Evolutionary conservation across 257 asterid species (phyloP), one percentile per base, ranked within the genome.

Genomic region (Nicotiana tomentosiformis): DNA sequence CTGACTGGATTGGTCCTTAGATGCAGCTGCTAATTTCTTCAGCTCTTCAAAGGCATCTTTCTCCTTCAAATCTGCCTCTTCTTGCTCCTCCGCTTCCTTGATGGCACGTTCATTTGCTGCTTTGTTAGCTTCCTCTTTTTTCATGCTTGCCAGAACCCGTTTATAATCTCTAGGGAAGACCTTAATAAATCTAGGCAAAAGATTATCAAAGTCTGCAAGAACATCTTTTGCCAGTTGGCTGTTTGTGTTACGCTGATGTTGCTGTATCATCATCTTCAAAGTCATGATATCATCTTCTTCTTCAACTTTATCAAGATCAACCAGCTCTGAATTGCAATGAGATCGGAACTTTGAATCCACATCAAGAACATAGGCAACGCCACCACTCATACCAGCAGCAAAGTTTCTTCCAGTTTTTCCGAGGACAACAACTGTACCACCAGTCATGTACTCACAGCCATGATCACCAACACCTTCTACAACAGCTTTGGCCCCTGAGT

Each of bases 341-440:
- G 97, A 91, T 74, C 67, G 86, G 84, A 96, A 96, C 76, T 83
- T 88, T 39, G 95, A 92, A 77, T 90, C 96, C 79, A 85, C 87
- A 86, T 96, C 98, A 64, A 96, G 96, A 82, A 96, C 95, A 72
- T 90, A 96, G n/a, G 99, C 98, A 83, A 93, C 32, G 46, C 99
- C 99, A 51, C 99, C 99, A 82, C 99, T 96, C 99, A 96, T 96
- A 55, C 99, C 99, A 81, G 98, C 99, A 68, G 98, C 99, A 87
- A 96, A 96, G 87, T 96, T 96, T 84, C 98, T 89, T 46, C 99
- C 99, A 5, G 98, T 92, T 87, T 89, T 91, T 72, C 99, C 99
- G 46, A 96, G 90, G 80, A 96, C 94, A 65, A 96, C 98, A 78
- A 96, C 93, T 53, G 87, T 92, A 65, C 99, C 99, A 83, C 99